Evolutionary conservation across 2,329 filamentous ascomycete genomes (phyloP).

Genomic region (Alternaria consortialis): DNA sequence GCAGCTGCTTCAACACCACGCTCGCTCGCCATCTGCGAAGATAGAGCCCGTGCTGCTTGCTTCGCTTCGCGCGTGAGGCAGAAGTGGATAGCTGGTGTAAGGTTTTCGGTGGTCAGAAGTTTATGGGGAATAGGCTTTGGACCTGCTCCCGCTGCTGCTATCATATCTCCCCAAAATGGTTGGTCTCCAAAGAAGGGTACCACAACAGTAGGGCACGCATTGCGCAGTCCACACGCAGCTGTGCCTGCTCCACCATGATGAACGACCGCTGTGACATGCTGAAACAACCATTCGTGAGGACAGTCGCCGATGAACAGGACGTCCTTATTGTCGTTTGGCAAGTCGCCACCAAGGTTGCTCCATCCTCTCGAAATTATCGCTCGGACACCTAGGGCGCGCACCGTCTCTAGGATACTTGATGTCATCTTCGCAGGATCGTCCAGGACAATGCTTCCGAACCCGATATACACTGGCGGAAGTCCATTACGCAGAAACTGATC

Average conservation of each 20-base stretch:
- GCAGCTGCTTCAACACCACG: conserved; percentile 35
- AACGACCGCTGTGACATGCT: conserved; percentile 78
- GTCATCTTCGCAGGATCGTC: conserved; percentile 59
- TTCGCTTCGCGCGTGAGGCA: conserved; percentile 30
- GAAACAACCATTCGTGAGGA: conserved; percentile 87
- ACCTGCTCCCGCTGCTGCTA: conserved; percentile 42
- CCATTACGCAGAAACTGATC: conserved; percentile 59
- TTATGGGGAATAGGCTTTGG: conserved; percentile 38
- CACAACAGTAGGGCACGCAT: conserved; percentile 78
- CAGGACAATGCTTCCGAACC: conserved; percentile 66
- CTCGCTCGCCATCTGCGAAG: conserved; percentile 34
- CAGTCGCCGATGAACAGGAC: conserved; percentile 70
- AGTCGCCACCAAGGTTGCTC: conserved; percentile 22
- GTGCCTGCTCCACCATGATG: conserved; percentile 91
- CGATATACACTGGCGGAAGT: conserved; percentile 63
- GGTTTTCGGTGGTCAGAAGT: conserved; percentile 35
- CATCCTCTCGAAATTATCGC: conserved; percentile 10
- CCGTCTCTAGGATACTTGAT: conserved; percentile 57
- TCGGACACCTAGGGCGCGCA: conserved; percentile 69
- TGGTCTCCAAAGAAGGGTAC: conserved; percentile 73
- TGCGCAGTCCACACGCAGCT: conserved; percentile 79
- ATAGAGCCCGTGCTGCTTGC: conserved; percentile 29
- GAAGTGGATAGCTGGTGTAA: conserved; percentile 35
- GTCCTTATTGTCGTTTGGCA: conserved; percentile 39
- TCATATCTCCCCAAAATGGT: conserved; percentile 47